phyloP scores from a whole-genome alignment of 192 early-diverging fungal species.

The Phycomyces nitens region DNA sequence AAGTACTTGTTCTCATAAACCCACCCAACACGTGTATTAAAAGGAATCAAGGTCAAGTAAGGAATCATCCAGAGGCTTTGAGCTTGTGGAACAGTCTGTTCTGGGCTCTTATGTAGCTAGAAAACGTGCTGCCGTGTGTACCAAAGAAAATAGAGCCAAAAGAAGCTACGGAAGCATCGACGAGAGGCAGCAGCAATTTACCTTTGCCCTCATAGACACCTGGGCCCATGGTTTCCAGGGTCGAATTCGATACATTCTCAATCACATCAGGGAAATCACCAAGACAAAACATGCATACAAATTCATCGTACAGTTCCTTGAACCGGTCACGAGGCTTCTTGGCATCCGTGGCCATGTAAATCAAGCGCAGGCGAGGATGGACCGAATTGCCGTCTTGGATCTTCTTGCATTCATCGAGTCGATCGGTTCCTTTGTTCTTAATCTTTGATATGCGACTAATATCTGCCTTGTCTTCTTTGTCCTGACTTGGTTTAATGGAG shows the following conservation, averaged over 20 bases:
- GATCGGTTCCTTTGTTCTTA: background rate
- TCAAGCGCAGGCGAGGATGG: slow-evolving; percentile 12
- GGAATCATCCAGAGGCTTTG: no score
- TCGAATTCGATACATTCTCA: slow-evolving; percentile 5
- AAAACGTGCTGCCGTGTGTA: slow-evolving; percentile 49
- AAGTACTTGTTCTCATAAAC: no score
- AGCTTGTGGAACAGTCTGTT: background rate
- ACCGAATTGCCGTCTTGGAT: background rate
- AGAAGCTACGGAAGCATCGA: slow-evolving; percentile 48
- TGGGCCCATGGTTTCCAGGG: slow-evolving; percentile 21
- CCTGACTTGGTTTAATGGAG: background rate
- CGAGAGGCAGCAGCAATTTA: slow-evolving; percentile 39
- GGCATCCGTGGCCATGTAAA: slow-evolving; percentile 51
- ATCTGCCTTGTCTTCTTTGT: background rate
- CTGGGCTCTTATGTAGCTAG: slow-evolving; percentile 14
- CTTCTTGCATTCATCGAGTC: background rate
- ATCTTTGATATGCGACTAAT: background rate
- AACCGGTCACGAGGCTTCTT: slow-evolving; percentile 38
- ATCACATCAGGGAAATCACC: slow-evolving; percentile 39
- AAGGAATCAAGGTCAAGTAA: no score
- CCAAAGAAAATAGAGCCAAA: slow-evolving; percentile 44
- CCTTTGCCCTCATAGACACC: slow-evolving; percentile 3
- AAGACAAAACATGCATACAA: slow-evolving; percentile 50
- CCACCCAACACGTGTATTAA: no score
- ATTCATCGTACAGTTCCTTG: slow-evolving; percentile 38